Conservation (phyloP, 441 rosid species). For the Breynia disticha region DNA sequence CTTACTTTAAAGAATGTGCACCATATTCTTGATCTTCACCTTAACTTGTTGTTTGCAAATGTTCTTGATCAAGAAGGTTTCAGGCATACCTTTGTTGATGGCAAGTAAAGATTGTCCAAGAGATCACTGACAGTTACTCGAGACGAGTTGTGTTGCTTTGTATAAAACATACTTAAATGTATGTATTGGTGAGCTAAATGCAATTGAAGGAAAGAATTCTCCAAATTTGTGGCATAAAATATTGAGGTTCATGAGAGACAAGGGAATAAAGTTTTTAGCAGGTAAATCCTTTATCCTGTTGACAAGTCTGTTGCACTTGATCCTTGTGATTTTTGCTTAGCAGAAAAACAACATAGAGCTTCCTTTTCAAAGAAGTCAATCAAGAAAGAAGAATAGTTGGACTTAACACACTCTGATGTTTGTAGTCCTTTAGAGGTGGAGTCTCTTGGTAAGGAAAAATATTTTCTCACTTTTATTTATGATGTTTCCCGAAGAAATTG, state of each 20-base stretch:
- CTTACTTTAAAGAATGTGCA: not conserved
- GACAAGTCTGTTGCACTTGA: not conserved
- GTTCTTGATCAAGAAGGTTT: too few relatives aligned
- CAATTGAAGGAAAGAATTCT: not conserved
- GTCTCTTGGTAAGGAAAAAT: not conserved
- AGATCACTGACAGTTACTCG: too few relatives aligned
- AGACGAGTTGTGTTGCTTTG: too few relatives aligned
- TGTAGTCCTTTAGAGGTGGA: constrained; percentile 8
- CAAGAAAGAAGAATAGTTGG: not conserved
- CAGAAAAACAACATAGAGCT: constrained; percentile 3
- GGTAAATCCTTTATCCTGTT: not conserved
- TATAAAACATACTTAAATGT: too few relatives aligned
- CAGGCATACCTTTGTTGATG: too few relatives aligned
- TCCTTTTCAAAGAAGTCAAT: not conserved
- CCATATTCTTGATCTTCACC: too few relatives aligned
- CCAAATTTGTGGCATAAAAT: constrained; percentile 7
- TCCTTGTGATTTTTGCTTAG: constrained; percentile 5
- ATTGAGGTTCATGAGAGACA: constrained; percentile 1
- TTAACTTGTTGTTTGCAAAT: too few relatives aligned
- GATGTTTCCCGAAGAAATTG: not conserved
- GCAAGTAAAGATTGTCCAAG: too few relatives aligned
- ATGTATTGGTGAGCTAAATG: too few relatives aligned
- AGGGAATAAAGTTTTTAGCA: not conserved
- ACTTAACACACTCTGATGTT: constrained; percentile 6
- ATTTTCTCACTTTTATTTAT: constrained; percentile 11